Evolutionary conservation across 1,284 basidiomycete species (phyloP), one percentile per base, ranked within the genome.

Genomic region (Ganoderma lingzhi): DNA sequence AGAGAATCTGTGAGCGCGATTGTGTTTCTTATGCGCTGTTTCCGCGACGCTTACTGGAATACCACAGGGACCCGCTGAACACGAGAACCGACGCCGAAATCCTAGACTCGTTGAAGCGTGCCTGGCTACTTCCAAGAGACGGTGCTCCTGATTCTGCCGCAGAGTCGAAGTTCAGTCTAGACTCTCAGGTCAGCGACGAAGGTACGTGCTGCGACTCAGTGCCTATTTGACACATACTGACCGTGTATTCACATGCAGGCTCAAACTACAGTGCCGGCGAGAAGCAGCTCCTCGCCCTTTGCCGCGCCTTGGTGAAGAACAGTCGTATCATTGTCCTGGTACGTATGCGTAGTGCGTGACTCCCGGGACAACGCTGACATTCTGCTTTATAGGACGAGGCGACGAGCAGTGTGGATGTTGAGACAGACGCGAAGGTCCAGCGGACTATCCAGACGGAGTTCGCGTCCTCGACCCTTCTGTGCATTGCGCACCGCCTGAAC

Each of bases 351-450:
- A 19, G 2, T 1, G 0, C 10, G 30, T 55, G 60, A 2, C 53
- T 62, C 10, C 23, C 12, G 19, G 23, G 55, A 30, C 35, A 48
- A 28, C 53, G 60, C 14, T 45, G 2, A 56, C 48, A 14, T 73
- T 17, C 66, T 44, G 19, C 37, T 23, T 70, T 61, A 19, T 71
- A 88, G 85, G 90, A 91, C 73, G 92, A 95, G 78, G 93, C 93
- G 0, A 95, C 94, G 0, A 93, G 92, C n/a, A 93, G 86, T 62
- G 92, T 96, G 23, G 95, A 96, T 73, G 88, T 92, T 35, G 93
- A 94, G 75, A 95, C 92, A 37, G 93, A 95, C 78, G 86, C 91
- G 2, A 91, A 91, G 79, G 83, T 95, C 53, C 93, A 94, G 73
- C 83, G 84, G 32, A 94, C 93, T 0, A 93, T 96, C 68, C 88